These are phyloP conservation scores for Abortiporus biennis DNA, from an alignment of 1,284 basidiomycete species.

Conservation along the genomic window DNA sequence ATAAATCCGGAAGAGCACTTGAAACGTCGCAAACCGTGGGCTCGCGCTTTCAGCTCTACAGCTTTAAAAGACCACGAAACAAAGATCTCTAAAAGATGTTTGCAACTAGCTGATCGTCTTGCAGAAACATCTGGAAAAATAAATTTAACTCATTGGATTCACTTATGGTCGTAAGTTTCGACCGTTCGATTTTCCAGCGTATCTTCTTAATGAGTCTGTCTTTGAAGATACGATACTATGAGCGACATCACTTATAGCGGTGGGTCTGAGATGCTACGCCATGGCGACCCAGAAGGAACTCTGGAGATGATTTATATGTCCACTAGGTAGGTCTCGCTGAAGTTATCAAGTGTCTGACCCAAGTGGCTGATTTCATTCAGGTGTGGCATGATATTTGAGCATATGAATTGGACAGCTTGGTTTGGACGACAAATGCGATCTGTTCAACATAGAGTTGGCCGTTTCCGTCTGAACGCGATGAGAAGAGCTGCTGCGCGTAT, in stretches of 20 bases:
- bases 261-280: background rate
- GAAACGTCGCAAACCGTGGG: slow-evolving; percentile 46
- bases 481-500: background rate
- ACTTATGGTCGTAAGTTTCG: slow-evolving; percentile 44
- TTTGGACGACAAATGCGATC: background rate
- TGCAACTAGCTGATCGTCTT: slow-evolving; percentile 34
- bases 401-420: background rate
- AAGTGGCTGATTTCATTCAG: background rate
- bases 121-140: slow-evolving; percentile 23
- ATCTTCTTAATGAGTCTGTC: background rate
- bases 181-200: background rate
- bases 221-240: slow-evolving; percentile 50
- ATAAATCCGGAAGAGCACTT: slow-evolving; percentile 35
- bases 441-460: background rate
- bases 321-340: background rate
- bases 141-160: slow-evolving; percentile 40
- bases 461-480: background rate
- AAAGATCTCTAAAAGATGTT: slow-evolving; percentile 31
- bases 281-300: slow-evolving; percentile 1
- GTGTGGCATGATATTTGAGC: background rate
- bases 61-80: slow-evolving; percentile 48
- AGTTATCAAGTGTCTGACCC: background rate
- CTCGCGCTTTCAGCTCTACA: slow-evolving; percentile 39
- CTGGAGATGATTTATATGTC: background rate
- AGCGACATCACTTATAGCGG: slow-evolving; percentile 34